Base-by-base conservation (phyloP, 345 rosid species). In the Psidium guajava region DNA sequence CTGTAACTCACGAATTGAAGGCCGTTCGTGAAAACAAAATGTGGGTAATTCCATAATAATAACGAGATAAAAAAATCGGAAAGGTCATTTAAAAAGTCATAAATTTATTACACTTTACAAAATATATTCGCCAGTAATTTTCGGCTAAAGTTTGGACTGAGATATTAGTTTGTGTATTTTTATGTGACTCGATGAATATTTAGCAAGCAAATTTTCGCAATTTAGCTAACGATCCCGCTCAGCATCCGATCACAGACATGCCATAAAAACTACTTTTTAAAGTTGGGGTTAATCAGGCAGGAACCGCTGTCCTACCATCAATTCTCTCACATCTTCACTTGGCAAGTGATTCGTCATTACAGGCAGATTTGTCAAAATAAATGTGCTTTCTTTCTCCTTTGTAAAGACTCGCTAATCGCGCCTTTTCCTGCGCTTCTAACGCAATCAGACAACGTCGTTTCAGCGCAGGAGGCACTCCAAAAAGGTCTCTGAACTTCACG, bases 21-120 rank as follows among this genome's bases (percentile, higher is more conserved):
- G 16, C 44, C 21, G 44, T 15, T 16, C 0, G 3, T 1, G 5
- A 27, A 20, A 25, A 11, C 0, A 13, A 27, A 61, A 27, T 4
- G 14, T 5, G 0, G 1, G 15, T 27, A 10, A 27, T 61, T 61
- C 1, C 9, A 14, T 59, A 6, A 59, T 14, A 59, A 27, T 20
- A 59, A 59, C 7, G 32, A 6, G 9, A 10, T 59, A 27, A 16
- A 14, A 14, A 58, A n/a, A 16, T 58, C 9, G 14, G 12, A 10
- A 49, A 49, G 9, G 9, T 47, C 9, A 47, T 1, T 5, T 2
- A 1, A 49, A 49, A 49, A 9, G 11, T 9, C 50, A 49, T 49
- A 49, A 50, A 50, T 0, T 11, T 50, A 50, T 50, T 50, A 2
- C 12, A 50, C 13, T 50, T 50, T 50, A 50, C 11, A 3, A 50